Evolutionary conservation across 78 protist species (phyloP), one percentile per base, ranked within the genome.

Genomic region (Dictyostelium purpureum): DNA sequence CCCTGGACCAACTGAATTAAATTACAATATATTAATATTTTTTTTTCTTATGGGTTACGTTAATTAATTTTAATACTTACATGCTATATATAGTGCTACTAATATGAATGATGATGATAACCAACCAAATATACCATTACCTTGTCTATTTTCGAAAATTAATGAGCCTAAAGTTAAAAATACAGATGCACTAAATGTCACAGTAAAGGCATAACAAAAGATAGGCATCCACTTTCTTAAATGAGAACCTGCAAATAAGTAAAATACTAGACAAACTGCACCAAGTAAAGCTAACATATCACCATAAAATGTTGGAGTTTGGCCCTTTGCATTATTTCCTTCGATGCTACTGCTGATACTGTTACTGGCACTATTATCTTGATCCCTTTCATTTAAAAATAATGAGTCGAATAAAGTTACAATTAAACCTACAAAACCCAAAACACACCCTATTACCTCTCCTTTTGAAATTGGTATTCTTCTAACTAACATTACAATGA

Each of bases 161-260:
- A 47, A 3, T n/a, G 96, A 78, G 0, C 42, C 45, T 0, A 88
- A 16, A n/a, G 81, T 40, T 24, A 88, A 75, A 5, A 71, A 47
- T 49, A 88, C n/a, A 4, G 87, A 49, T 16, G 92, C 90, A 9
- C 79, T 33, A 56, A 80, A 43, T 6, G 89, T 94, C 7, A 94
- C 94, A 16, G 96, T 90, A 54, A 94, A 88, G 11, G 79, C 93
- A 73, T 94, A 94, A 37, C 89, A 26, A 51, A 78, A 94, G 11
- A 94, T 37, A 2, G 96, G 91, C 56, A 87, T 24, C 91, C 83
- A 80, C 4, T 57, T 19, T 75, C 94, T 75, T 10, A 94, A 40
- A 24, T 37, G 49, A 0, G 43, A 2, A 33, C 96, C 96, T 4
- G 80, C 85, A 56, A 59, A 63, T 51, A 94, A 42, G 74, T 94